These are phyloP conservation scores for Cucumis hystrix DNA, from an alignment of 306 rosid genomes.

Conservation along the genomic window DNA sequence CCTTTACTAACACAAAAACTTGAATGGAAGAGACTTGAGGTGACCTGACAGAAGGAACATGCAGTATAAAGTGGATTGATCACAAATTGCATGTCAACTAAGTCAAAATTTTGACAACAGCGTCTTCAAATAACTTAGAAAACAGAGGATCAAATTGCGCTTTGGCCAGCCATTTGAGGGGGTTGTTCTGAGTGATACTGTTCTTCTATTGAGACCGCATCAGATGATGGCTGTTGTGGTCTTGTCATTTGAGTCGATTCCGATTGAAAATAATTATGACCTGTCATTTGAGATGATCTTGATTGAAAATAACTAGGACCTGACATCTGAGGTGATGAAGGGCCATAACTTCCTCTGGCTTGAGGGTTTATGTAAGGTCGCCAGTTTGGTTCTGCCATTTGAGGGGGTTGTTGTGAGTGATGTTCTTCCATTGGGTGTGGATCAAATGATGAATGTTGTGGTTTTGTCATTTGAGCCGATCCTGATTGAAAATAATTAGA, in stretches of 20 bases:
- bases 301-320: neutral
- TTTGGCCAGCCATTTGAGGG: neutral
- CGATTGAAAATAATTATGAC: neutral
- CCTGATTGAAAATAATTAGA: neutral
- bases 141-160: neutral
- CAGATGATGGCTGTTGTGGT: neutral
- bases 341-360: neutral
- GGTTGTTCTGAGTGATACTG: neutral
- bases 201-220: neutral
- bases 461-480: neutral
- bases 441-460: neutral
- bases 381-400: conserved; percentile 9
- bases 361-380: neutral
- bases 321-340: neutral
- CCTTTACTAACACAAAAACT: neutral
- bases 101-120: neutral
- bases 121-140: neutral
- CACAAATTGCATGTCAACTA: neutral
- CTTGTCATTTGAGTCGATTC: neutral
- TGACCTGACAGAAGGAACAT: neutral
- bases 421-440: neutral
- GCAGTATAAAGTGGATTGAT: neutral
- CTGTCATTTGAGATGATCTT: neutral
- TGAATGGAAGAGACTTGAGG: neutral
- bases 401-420: neutral